Evolutionary conservation across 2,329 filamentous ascomycete species (phyloP), one percentile per base, ranked within the genome.

Genomic region (Arthrobotrys entomopaga): DNA sequence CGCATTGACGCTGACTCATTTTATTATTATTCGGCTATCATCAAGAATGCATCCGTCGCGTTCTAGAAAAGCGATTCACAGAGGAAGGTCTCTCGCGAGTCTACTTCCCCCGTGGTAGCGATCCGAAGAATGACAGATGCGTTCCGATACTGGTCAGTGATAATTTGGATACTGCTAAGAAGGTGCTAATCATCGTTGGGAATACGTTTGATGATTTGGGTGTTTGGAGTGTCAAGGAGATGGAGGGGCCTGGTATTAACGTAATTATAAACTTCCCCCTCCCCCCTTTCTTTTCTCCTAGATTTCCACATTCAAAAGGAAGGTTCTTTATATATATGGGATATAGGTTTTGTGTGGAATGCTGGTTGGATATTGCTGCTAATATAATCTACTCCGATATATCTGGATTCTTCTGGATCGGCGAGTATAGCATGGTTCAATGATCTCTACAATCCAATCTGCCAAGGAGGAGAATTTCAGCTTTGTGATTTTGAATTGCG

Each of bases 71-170:
- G 1, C 90, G 92, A 13, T 86, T 96, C 1, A 81, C 84, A 48
- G 80, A 81, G 0, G 84, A 89, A 2, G 88, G 88, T 8, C 82
- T 96, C 20, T 77, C 83, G 29, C 87, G 85, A 50, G 78, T 89
- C 3, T 84, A 84, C 13, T 85, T 96, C 1, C 91, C 92, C 0
- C 81, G 88, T 0, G 83, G 84, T 22, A 82, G 83, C 0, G 78
- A 80, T 0, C 78, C 80, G 0, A 78, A 80, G 0, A 81, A 86
- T 5, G 88, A 88, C 0, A 87, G 54, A 24, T 73, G 92, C 75
- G 83, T 92, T 5, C 88, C 89, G 0, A 91, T 97, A 77, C 87
- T 94, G 70, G 82, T 86, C 6, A 65, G 59, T 16, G 58, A 69
- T 49, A 52, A 67, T 19, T 40, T 75, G 8, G 70, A 69, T 16